Percentiles rank a stretch among this genome's conserved stretches.
These are phyloP conservation scores for Microcyclospora tardicrescens DNA, from an alignment of 2,329 filamentous ascomycete species.

Conservation along the genomic window DNA sequence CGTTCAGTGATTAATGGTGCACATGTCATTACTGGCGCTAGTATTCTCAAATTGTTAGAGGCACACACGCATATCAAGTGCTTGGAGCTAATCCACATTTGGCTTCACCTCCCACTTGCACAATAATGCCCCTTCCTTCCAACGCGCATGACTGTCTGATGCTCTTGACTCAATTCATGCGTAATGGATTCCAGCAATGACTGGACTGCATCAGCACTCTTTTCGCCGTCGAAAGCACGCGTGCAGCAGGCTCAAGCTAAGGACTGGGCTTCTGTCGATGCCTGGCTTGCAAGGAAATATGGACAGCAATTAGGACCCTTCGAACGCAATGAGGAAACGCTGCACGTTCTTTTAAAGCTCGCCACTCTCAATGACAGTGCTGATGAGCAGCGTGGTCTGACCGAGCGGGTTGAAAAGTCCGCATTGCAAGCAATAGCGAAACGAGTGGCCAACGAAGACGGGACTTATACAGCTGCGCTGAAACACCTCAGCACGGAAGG, in stretches of 20 bases:
- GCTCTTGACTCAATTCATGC: too few relatives aligned
- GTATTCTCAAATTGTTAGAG: too few relatives aligned
- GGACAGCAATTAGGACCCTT: constrained; percentile 56
- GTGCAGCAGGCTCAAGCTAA: constrained; percentile 71
- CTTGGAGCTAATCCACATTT: too few relatives aligned
- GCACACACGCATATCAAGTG: too few relatives aligned
- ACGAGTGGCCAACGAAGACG: background rate
- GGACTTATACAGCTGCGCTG: constrained; percentile 3
- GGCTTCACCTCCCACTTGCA: too few relatives aligned
- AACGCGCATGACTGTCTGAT: too few relatives aligned
- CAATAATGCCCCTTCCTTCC: too few relatives aligned
- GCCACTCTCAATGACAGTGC: constrained; percentile 65
- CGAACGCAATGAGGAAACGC: constrained; percentile 75
- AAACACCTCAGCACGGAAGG: constrained; percentile 20
- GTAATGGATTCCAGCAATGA: constrained; percentile 17
- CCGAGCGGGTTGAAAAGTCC: constrained; percentile 46
- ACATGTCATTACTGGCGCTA: too few relatives aligned
- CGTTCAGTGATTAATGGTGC: too few relatives aligned
- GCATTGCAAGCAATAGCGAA: constrained; percentile 42
- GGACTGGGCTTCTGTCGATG: constrained; percentile 81
- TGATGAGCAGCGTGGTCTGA: constrained; percentile 52
- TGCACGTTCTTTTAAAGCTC: constrained; percentile 60
- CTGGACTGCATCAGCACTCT: constrained; percentile 33
- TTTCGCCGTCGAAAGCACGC: constrained; percentile 52
- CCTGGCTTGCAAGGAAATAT: constrained; percentile 65